phyloP scores from a whole-genome alignment of 345 rosid genomes.

The Citrus cavaleriei region DNA sequence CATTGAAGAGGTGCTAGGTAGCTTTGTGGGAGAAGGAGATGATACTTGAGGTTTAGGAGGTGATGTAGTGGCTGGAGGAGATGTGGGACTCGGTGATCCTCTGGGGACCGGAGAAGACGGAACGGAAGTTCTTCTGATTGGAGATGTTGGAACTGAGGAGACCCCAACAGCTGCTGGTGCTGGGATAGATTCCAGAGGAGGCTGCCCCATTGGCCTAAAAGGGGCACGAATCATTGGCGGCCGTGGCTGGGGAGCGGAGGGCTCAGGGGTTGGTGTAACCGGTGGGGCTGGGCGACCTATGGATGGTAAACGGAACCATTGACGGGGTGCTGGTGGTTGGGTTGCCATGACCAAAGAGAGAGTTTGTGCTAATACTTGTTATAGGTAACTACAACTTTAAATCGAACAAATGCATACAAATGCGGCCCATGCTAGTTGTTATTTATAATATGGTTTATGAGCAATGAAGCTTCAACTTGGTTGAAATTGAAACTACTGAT shows the following conservation, averaged over 20 bases:
- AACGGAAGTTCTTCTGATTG: conserved; percentile 8
- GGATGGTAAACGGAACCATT: conserved; percentile 55
- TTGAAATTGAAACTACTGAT: not conserved
- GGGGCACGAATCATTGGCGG: conserved; percentile 24
- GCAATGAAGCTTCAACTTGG: not conserved
- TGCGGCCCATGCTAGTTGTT: not conserved
- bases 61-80: not conserved
- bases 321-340: conserved; percentile 42
- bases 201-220: conserved; percentile 28
- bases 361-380: no score
- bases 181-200: conserved; percentile 24
- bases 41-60: conserved; percentile 14
- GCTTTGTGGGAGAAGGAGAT: not conserved
- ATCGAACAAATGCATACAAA: not conserved
- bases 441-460: conserved; percentile 18
- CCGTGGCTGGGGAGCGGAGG: conserved; percentile 35
- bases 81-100: not conserved
- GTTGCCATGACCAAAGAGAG: conserved; percentile 26
- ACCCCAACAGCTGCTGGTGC: conserved; percentile 12
- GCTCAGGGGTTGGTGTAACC: conserved; percentile 24
- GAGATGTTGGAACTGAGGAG: conserved; percentile 27
- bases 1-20: not conserved
- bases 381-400: not conserved
- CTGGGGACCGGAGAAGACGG: conserved; percentile 30
- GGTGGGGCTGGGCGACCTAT: conserved; percentile 30